These are phyloP conservation scores for Ceratocystis cubensis DNA, from an alignment of 2,329 filamentous ascomycete species.

Conservation along the genomic window DNA sequence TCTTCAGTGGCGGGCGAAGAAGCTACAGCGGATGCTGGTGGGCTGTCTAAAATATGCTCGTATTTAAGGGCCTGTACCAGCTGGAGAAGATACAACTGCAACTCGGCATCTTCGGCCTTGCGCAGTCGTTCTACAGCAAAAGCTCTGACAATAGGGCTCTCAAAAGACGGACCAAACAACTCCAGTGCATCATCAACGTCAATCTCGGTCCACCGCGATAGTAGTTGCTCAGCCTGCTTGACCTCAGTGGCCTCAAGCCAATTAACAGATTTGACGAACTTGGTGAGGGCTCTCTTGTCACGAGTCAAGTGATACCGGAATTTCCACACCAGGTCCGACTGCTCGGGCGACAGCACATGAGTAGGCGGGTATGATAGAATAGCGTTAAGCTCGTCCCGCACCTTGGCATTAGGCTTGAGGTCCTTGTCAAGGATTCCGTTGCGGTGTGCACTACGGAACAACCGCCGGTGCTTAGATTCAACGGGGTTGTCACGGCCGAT, in stretches of 20 bases:
- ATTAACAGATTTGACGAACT: conserved; percentile 95
- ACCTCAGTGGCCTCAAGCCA: conserved; percentile 80
- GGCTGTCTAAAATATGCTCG: conserved; percentile 52
- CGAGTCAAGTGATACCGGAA: conserved; percentile 89
- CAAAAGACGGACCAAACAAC: conserved; percentile 80
- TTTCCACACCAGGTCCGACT: conserved; percentile 95
- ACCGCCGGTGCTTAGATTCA: conserved; percentile 82
- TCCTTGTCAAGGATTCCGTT: conserved; percentile 93
- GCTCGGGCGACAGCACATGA: conserved; percentile 72
- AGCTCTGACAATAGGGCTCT: conserved; percentile 74
- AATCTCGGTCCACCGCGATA: conserved; percentile 90
- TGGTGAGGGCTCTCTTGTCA: conserved; percentile 85
- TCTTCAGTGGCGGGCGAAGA: conserved; percentile 41
- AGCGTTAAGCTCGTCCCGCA: conserved; percentile 80
- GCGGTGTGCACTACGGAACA: conserved; percentile 79
- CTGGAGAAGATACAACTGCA: conserved; percentile 82
- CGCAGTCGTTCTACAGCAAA: conserved; percentile 87
- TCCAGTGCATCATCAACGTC: conserved; percentile 95
- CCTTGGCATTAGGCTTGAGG: conserved; percentile 89
- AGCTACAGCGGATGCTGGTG: conserved; percentile 45
- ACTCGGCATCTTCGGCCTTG: conserved; percentile 84
- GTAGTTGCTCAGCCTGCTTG: conserved; percentile 75
- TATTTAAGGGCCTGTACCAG: conserved; percentile 94
- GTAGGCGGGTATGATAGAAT: conserved; percentile 91
- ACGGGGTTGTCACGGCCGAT: conserved; percentile 83